Conservation (phyloP, 2,329 filamentous ascomycete species). For the Passalora sequoiae region DNA sequence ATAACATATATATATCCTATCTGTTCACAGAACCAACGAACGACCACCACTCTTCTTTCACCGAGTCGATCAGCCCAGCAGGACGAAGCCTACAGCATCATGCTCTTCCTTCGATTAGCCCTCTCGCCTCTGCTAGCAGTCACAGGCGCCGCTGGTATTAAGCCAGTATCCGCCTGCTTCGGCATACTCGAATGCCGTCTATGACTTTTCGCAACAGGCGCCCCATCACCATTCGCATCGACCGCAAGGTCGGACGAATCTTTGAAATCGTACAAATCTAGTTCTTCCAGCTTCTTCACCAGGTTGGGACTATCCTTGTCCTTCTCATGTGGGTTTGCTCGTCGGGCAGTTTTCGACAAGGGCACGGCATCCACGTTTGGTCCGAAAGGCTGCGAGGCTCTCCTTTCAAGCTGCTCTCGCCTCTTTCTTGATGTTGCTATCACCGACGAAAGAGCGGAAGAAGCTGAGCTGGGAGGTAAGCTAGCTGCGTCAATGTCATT, state of each 20-base stretch:
- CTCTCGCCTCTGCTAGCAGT: slow-evolving; percentile 5
- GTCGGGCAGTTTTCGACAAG: not conserved
- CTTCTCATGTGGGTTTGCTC: not conserved
- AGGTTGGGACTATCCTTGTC: not conserved
- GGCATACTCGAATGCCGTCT: slow-evolving; percentile 27
- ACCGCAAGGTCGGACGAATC: slow-evolving; percentile 27
- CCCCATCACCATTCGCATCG: slow-evolving; percentile 2
- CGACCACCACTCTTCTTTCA: too few relatives aligned
- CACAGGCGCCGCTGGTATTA: not conserved
- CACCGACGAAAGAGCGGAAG: slow-evolving; percentile 5
- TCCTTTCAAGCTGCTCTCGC: slow-evolving; percentile 1
- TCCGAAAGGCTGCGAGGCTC: slow-evolving; percentile 1
- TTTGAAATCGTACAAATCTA: slow-evolving; percentile 34
- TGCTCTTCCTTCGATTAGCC: slow-evolving; percentile 34
- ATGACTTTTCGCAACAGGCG: slow-evolving; percentile 4
- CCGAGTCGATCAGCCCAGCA: too few relatives aligned
- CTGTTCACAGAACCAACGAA: too few relatives aligned
- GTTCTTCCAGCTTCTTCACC: slow-evolving; percentile 25
- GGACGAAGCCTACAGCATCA: slow-evolving; percentile 34
- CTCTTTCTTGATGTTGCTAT: slow-evolving; percentile 4
- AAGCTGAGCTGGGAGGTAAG: not conserved
- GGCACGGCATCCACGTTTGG: not conserved
- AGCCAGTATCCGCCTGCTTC: slow-evolving; percentile 12
- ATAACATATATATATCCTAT: too few relatives aligned
- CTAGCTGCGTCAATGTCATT: not conserved